Percentiles rank a stretch among this genome's conserved stretches.
Conservation (phyloP, 805 yeast species). For the Clavispora asparagi region DNA sequence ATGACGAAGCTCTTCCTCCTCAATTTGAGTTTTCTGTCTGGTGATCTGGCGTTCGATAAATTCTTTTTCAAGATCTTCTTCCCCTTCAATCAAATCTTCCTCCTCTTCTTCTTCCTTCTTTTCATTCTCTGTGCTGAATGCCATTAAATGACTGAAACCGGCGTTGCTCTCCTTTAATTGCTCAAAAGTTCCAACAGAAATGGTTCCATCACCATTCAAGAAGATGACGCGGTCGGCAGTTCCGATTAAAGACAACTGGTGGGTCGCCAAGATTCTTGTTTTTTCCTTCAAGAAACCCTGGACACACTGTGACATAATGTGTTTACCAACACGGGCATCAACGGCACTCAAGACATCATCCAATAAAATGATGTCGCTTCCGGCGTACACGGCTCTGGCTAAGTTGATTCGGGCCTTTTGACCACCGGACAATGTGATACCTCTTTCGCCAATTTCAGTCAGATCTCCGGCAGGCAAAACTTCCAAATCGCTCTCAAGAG, state of each 20-base stretch:
- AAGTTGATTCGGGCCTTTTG: slow-evolving; percentile 78
- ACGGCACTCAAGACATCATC: slow-evolving; percentile 85
- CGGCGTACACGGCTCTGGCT: slow-evolving; percentile 74
- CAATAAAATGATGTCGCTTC: slow-evolving; percentile 59
- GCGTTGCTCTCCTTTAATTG: slow-evolving; percentile 42
- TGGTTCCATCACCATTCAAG: slow-evolving; percentile 57
- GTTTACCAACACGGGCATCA: slow-evolving; percentile 82
- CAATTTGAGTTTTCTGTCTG: slow-evolving; percentile 15
- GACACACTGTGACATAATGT: slow-evolving; percentile 66
- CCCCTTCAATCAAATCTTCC: slow-evolving; percentile 13
- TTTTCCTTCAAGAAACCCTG: slow-evolving; percentile 49
- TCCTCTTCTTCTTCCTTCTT: slow-evolving; percentile 17
- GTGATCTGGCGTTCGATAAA: slow-evolving; percentile 6
- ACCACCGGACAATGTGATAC: slow-evolving; percentile 84
- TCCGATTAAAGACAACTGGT: slow-evolving; percentile 67
- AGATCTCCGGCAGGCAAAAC: slow-evolving; percentile 68
- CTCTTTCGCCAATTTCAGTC: slow-evolving; percentile 82
- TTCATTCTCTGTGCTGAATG: slow-evolving; percentile 24
- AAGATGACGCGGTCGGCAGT: slow-evolving; percentile 68
- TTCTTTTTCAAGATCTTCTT: slow-evolving; percentile 12
- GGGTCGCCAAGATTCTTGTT: slow-evolving; percentile 79
- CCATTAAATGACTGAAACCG: slow-evolving; percentile 36
- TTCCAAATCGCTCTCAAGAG: slow-evolving; percentile 59
- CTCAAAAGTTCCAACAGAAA: slow-evolving; percentile 56
- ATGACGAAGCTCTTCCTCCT: slow-evolving; percentile 7